These are phyloP conservation scores for Tricladium varicosporioides DNA, from an alignment of 2,329 filamentous ascomycete species.

Conservation along the genomic window DNA sequence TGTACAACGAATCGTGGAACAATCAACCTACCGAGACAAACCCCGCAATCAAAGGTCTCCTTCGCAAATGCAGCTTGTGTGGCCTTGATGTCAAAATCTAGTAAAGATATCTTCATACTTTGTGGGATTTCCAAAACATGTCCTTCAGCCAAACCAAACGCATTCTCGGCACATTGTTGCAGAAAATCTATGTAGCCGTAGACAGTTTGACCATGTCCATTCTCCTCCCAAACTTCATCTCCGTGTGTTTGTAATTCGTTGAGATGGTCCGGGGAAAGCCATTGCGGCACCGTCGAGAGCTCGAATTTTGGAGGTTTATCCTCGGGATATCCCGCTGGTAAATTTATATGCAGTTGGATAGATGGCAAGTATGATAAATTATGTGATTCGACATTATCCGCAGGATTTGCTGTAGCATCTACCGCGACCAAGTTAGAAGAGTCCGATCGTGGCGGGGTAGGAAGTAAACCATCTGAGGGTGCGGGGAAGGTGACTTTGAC, in stretches of 20 bases:
- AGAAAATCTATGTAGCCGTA: constrained; percentile 64
- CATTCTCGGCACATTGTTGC: constrained; percentile 55
- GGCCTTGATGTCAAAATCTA: constrained; percentile 76
- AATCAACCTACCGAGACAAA: constrained; percentile 65
- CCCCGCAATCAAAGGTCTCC: constrained; percentile 82
- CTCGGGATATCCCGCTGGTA: constrained; percentile 59
- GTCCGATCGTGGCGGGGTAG: constrained; percentile 28
- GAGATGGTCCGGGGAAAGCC: constrained; percentile 52
- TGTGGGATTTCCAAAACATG: constrained; percentile 51
- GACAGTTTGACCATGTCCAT: constrained; percentile 56
- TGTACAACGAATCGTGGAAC: constrained; percentile 10
- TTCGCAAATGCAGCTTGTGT: constrained; percentile 75
- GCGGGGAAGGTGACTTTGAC: constrained; percentile 58
- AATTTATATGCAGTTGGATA: constrained; percentile 49
- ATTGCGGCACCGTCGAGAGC: constrained; percentile 54
- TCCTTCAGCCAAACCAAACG: constrained; percentile 55
- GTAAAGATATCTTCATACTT: constrained; percentile 64
- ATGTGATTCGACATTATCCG: constrained; percentile 25
- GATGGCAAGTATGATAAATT: constrained; percentile 52
- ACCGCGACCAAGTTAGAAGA: constrained; percentile 20
- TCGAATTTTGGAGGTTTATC: constrained; percentile 48
- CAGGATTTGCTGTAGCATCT: constrained; percentile 10
- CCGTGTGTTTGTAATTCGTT: constrained; percentile 50
- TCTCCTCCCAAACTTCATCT: constrained; percentile 58
- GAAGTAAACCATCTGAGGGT: constrained; percentile 36